phyloP scores from a whole-genome alignment of 129 eudicot species.

The Heracleum sosnowskyi region DNA sequence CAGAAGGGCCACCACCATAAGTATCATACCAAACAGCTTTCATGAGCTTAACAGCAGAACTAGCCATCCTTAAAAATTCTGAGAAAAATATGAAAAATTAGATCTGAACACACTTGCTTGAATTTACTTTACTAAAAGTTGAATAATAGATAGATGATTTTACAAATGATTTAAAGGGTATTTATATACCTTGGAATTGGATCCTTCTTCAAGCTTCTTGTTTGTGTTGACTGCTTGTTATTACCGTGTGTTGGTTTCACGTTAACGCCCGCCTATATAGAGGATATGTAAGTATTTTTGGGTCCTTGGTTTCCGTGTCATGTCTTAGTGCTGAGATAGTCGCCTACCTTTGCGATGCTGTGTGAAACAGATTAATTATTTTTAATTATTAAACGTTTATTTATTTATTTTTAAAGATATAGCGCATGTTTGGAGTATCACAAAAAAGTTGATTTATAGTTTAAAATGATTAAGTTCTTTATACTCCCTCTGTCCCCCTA shows the following conservation, averaged over 20 bases:
- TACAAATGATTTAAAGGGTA: background rate
- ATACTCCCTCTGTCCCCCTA: too few species aligned
- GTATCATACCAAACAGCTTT: conserved; percentile 18
- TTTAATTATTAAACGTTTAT: too few species aligned
- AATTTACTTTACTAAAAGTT: background rate
- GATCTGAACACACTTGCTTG: background rate
- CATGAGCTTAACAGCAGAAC: conserved; percentile 17
- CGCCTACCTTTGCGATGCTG: background rate
- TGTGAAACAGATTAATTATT: too few species aligned
- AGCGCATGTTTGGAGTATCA: too few species aligned
- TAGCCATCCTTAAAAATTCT: background rate
- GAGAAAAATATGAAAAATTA: background rate
- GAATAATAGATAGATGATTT: background rate
- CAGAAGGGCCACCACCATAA: conserved; percentile 27
- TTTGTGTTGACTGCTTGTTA: background rate
- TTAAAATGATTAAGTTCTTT: too few species aligned
- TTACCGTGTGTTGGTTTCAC: background rate
- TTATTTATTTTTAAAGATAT: too few species aligned
- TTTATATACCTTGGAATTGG: background rate
- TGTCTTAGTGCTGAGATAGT: background rate
- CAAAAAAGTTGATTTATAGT: too few species aligned
- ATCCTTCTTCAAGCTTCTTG: background rate
- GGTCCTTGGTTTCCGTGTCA: background rate
- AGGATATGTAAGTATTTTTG: too few species aligned
- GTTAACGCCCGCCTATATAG: background rate